Evolutionary conservation across 257 asterid species (phyloP).

Genomic region (Solanum chmielewskii): DNA sequence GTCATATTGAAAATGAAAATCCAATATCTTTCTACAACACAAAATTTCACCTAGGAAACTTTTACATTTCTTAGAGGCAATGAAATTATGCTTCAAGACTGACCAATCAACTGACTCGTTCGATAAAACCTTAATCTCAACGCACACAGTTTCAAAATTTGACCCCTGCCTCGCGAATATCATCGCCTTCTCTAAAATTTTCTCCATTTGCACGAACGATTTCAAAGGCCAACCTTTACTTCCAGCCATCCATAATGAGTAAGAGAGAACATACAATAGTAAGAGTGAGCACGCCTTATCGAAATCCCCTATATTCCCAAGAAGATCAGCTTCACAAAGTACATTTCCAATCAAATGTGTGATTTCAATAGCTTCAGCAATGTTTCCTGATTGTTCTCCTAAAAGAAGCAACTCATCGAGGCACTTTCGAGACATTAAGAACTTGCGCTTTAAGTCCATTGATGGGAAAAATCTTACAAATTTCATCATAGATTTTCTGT

Average conservation of each 20-base stretch:
- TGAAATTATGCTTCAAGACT: slow-evolving; percentile 16
- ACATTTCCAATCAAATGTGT: slow-evolving; percentile 27
- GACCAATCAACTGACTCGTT: slow-evolving; percentile 12
- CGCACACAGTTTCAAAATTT: slow-evolving; percentile 10
- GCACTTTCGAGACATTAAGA: slow-evolving; percentile 31
- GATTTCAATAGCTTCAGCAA: slow-evolving; percentile 34
- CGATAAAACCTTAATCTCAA: slow-evolving; percentile 16
- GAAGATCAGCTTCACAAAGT: slow-evolving; percentile 18
- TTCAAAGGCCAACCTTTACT: slow-evolving; percentile 47
- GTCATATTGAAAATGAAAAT: slow-evolving; percentile 20
- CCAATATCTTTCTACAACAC: slow-evolving; percentile 29
- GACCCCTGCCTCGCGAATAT: slow-evolving; percentile 17
- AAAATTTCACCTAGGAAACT: slow-evolving; percentile 19
- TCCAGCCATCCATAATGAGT: slow-evolving; percentile 33
- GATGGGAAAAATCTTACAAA: slow-evolving; percentile 36
- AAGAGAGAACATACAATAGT: slow-evolving; percentile 18
- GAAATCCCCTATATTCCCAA: slow-evolving; percentile 15
- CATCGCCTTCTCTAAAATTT: slow-evolving; percentile 21
- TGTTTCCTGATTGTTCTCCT: slow-evolving; percentile 42
- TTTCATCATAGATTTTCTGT: slow-evolving; percentile 28
- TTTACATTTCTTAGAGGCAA: slow-evolving; percentile 1
- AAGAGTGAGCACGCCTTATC: slow-evolving; percentile 17
- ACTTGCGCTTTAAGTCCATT: slow-evolving; percentile 27
- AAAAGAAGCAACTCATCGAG: slow-evolving; percentile 31
- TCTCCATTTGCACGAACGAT: slow-evolving; percentile 17